Percentiles rank a stretch among this genome's conserved stretches.
These are phyloP conservation scores for Cutaneotrichosporon daszewskae DNA, from an alignment of 1,284 basidiomycete species.

Conservation along the genomic window DNA sequence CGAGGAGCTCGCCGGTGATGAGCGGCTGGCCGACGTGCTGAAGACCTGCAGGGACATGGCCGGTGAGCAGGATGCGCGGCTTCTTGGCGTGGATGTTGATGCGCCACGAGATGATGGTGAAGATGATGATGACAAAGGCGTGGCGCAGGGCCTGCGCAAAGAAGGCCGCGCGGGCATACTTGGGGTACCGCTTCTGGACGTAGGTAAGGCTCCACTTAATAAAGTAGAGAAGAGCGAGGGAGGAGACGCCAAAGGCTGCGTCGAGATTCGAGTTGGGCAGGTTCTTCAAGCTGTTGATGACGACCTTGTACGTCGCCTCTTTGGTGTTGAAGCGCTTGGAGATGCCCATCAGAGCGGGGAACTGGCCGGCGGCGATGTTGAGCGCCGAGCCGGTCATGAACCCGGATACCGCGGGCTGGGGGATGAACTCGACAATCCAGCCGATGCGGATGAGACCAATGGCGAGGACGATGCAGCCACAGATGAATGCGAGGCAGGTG, in stretches of 20 bases:
- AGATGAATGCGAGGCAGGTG: constrained; percentile 76
- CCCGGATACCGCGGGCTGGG: constrained; percentile 73
- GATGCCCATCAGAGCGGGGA: constrained; percentile 79
- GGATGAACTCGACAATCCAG: constrained; percentile 92
- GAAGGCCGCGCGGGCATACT: constrained; percentile 69
- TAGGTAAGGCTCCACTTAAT: constrained; percentile 63
- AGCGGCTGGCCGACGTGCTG: constrained; percentile 66
- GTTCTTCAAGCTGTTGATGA: constrained; percentile 87
- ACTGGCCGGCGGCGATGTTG: constrained; percentile 76
- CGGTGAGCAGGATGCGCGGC: constrained; percentile 73
- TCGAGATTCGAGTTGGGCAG: constrained; percentile 63
- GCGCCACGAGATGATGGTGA: constrained; percentile 78
- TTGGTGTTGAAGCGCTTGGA: constrained; percentile 68
- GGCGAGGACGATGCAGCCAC: constrained; percentile 86
- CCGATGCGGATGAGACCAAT: constrained; percentile 88
- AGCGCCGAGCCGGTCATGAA: constrained; percentile 78
- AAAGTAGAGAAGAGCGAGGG: constrained; percentile 58
- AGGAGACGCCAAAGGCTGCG: constrained; percentile 82
- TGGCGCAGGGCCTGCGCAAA: constrained; percentile 79
- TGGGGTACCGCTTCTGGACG: constrained; percentile 64
- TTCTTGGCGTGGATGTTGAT: constrained; percentile 67
- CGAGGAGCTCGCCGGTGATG: constrained; percentile 62
- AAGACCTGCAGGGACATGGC: constrained; percentile 75
- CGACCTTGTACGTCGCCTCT: constrained; percentile 77
- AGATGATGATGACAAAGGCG: constrained; percentile 75